Evolutionary conservation across 305 asterid species (phyloP), one percentile per base, ranked within the genome.

Genomic region (Fraxinus xanthoxyloides): DNA sequence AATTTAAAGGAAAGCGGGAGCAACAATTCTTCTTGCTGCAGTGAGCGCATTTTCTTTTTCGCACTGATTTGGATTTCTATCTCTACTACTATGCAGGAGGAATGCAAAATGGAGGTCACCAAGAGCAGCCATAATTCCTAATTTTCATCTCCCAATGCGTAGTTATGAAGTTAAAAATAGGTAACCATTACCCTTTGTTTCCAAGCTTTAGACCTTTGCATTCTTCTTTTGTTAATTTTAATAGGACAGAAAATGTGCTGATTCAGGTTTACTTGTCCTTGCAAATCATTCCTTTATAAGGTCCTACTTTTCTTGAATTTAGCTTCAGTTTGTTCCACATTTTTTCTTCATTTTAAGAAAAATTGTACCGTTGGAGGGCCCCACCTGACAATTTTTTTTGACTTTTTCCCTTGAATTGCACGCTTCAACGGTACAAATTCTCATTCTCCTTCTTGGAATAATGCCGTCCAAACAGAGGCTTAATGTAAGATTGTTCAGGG

Each of bases 101-200:
- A 85, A 5, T 83, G 79, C 88, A 43, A 89, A 83, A 77, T 92
- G 97, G 97, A 90, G 87, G 78, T 79, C 94, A 0, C 95, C 98
- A 12, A 79, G 89, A 88, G 98, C 98, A 67, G 98, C 97, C 12
- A 89, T 92, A 78, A 24, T 88, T 77, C 92, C 97, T 79, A 87
- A 90, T 87, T 81, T 93, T 81, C 99, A 95, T 86, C 98, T 94
- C 36, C 99, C 99, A 13, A 95, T 95, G 99, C 94, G 97, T 24
- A 95, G 99, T 85, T 80, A 88, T 81, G 99, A 95, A 90, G 92
- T 89, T 80, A 95, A 94, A 80, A 95, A 94, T 84, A 87, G 99
- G 99, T 92, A 87, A 51, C 23, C 23, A 51, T 51, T 15, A 51
- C 23, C 21, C 7, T 51, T 51, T 51, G 6, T n/a, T n/a, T 51